Evolutionary conservation across 371 early-diverging fungal species (phyloP).

Genomic region (Haplosporangium sp.): DNA sequence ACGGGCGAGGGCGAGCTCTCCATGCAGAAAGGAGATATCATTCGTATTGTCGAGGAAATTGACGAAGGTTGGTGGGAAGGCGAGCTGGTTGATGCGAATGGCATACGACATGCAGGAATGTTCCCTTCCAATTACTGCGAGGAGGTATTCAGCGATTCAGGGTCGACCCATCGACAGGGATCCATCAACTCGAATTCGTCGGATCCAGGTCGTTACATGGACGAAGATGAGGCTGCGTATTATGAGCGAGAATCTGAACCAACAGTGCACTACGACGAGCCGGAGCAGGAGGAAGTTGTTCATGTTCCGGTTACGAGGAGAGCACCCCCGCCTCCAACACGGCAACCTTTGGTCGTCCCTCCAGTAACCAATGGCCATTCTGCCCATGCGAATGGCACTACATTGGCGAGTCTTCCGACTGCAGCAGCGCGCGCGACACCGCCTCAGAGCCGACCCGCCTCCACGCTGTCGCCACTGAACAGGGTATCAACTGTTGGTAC

Average conservation of each 20-base stretch:
- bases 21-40: constrained; percentile 75
- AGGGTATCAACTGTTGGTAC: constrained; percentile 39
- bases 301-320: constrained; percentile 28
- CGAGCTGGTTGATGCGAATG: constrained; percentile 64
- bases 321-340: constrained; percentile 47
- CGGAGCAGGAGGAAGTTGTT: constrained; percentile 38
- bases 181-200: constrained; percentile 46
- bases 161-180: constrained; percentile 29
- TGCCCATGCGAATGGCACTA: neutral
- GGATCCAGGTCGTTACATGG: constrained; percentile 30
- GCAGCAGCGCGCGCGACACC: constrained; percentile 42
- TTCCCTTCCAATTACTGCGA: constrained; percentile 90
- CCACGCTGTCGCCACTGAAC: constrained; percentile 19
- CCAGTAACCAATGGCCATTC: constrained; percentile 17
- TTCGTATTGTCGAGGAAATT: constrained; percentile 78
- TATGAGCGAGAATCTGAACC: constrained; percentile 49
- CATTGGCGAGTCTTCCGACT: constrained; percentile 10
- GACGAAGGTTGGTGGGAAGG: constrained; percentile 93
- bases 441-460: constrained; percentile 27
- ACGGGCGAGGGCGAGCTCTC: constrained; percentile 75
- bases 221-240: constrained; percentile 52
- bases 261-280: constrained; percentile 38
- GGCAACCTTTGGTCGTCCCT: constrained; percentile 14
- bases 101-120: constrained; percentile 66
- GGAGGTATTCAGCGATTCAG: constrained; percentile 38